These are phyloP conservation scores for Chalciporus sp. DNA, from an alignment of 1,284 basidiomycete genomes.

Conservation along the genomic window DNA sequence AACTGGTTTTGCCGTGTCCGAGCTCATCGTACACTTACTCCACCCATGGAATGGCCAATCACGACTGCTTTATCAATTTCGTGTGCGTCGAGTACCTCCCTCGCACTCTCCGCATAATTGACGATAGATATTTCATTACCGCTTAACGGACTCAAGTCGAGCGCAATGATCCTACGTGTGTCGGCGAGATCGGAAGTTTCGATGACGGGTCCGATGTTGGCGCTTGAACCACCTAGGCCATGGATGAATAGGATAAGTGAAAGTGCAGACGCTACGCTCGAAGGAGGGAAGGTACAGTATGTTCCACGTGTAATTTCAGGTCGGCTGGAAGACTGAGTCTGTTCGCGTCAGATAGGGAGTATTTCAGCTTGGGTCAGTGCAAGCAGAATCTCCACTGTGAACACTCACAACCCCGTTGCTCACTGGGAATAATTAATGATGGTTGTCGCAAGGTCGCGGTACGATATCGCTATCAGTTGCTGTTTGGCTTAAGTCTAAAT, in stretches of 20 bases:
- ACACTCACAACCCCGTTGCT: too few species aligned
- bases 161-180: conserved; percentile 23
- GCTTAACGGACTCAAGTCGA: conserved; percentile 13
- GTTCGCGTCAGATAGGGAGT: conserved; percentile 5
- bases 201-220: conserved; percentile 9
- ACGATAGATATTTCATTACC: conserved; percentile 14
- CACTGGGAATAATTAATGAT: too few species aligned
- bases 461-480: too few species aligned
- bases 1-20: not conserved
- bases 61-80: conserved; percentile 5
- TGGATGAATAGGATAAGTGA: conserved; percentile 13
- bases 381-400: too few species aligned
- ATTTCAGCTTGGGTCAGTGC: not conserved
- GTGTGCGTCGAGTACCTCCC: conserved; percentile 18
- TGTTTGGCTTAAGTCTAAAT: not conserved
- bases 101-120: conserved; percentile 13
- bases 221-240: conserved; percentile 5
- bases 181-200: conserved; percentile 6
- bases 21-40: not conserved
- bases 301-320: conserved; percentile 4
- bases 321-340: conserved; percentile 3
- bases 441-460: too few species aligned
- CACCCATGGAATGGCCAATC: conserved; percentile 11
- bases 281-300: not conserved
- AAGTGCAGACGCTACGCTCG: not conserved